Base-by-base conservation (phyloP, 2,329 filamentous ascomycete species). In the Aciculosporium take region DNA sequence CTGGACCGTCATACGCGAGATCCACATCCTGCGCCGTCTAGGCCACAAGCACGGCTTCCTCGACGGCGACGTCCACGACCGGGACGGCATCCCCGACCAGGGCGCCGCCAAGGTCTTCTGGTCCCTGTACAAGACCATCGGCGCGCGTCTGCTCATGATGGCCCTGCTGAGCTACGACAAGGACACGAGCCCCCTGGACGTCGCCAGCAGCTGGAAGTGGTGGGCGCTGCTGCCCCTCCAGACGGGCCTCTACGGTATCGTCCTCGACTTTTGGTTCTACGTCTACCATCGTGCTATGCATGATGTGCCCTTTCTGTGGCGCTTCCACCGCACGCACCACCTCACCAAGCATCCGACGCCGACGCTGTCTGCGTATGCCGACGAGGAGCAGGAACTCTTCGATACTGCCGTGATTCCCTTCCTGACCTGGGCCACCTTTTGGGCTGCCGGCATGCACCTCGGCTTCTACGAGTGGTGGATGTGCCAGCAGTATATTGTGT, bases 401-500 rank as follows among this genome's bases (percentile, higher is more conserved):
- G 62, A 66, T 37, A 63, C 65, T 29, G 57, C 55, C 8, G 59
- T 56, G 15, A 56, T 66, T 8, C 63, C 63, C 0, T 46, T 65
- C 6, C 48, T 64, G 33, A 58, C 62, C 2, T 66, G 57, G 43
- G 51, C 51, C 27, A 57, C 49, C 4, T 44, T 65, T 18, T 56
- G 53, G 31, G 9, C 38, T 12, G 10, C 51, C 40, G 61, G 62
- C 4, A 34, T 66, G 7, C 63, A 63, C 0, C 62, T 67, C 57
- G 62, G 61, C 7, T 67, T 67, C 47, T 66, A 66, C 40, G 63
- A 66, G 35, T 66, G 62, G 58, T 67, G 63, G 63, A 49, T 67
- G 23, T 67, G 63, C 47, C 59, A 65, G 40, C 53, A 62, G 42
- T 67, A 65, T 41, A 54, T 67, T 15, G 56, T 63, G 10, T 67